A percentile compares a stretch with the other conserved stretches of the same genome.
Evolutionary conservation across 2,329 filamentous ascomycete genomes (phyloP).

Genomic region (Leptoxyphium fumago): DNA sequence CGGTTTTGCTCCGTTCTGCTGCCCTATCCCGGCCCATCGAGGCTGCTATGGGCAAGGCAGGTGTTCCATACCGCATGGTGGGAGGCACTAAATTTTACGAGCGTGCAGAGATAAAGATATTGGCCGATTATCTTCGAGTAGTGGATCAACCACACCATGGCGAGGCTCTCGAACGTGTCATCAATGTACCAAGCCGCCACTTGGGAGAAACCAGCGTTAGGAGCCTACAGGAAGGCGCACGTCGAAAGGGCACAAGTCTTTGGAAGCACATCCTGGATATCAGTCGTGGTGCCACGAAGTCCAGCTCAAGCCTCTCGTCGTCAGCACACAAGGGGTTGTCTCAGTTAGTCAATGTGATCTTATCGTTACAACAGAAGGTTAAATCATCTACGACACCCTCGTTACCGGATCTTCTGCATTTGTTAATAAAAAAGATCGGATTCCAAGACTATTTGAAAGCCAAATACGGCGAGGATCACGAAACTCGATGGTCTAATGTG

Average conservation of each 20-base stretch:
- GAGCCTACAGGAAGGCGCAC: constrained; percentile 60
- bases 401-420: constrained; percentile 37
- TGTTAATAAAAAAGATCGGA: constrained; percentile 48
- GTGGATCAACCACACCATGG: constrained; percentile 76
- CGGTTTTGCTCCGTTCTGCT: constrained; percentile 75
- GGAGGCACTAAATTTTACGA: constrained; percentile 88
- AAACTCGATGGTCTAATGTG: constrained; percentile 74
- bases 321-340: constrained; percentile 42
- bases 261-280: constrained; percentile 58
- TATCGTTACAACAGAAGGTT: constrained; percentile 42
- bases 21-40: constrained; percentile 77
- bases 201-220: constrained; percentile 70
- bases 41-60: constrained; percentile 60
- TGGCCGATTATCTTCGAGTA: constrained; percentile 78
- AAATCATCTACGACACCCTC: constrained; percentile 23
- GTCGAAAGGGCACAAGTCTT: constrained; percentile 50
- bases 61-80: constrained; percentile 84
- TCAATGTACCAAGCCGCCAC: constrained; percentile 70
- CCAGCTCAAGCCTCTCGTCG: constrained; percentile 40
- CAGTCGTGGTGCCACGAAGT: constrained; percentile 36
- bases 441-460: constrained; percentile 62
- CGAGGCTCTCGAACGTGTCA: constrained; percentile 66
- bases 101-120: constrained; percentile 68
- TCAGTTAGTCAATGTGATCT: constrained; percentile 44
- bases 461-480: constrained; percentile 58